Conservation (phyloP, 768 basidiomycete genomes). For the Amanita polypyramis region DNA sequence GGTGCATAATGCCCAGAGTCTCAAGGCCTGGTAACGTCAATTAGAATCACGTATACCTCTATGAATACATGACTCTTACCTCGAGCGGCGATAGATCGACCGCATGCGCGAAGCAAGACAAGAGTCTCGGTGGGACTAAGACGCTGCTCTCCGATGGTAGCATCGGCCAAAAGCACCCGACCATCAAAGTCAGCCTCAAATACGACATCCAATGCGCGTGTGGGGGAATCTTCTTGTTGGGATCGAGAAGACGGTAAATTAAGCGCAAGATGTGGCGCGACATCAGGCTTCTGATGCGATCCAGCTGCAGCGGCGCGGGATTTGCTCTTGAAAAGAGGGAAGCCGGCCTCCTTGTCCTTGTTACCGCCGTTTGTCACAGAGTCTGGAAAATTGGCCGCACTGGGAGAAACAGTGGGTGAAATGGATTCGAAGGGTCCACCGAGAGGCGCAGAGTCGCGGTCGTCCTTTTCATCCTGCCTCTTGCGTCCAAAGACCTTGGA, state of each 20-base stretch:
- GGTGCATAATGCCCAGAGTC: conserved; percentile 76
- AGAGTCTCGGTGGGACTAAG: conserved; percentile 56
- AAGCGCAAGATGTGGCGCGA: conserved; percentile 50
- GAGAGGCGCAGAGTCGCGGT: conserved; percentile 36
- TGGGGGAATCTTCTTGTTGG: conserved; percentile 31
- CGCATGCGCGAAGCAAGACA: conserved; percentile 54
- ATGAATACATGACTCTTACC: conserved; percentile 31
- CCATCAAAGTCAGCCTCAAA: conserved; percentile 51
- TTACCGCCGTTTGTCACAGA: conserved; percentile 18
- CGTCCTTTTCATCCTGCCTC: conserved; percentile 46
- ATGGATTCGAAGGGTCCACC: conserved; percentile 72
- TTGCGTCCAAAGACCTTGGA: conserved; percentile 73
- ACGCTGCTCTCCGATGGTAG: conserved; percentile 43
- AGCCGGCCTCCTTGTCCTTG: conserved; percentile 32
- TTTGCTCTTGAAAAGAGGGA: conserved; percentile 41
- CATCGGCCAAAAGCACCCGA: conserved; percentile 36
- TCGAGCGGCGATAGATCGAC: conserved; percentile 51
- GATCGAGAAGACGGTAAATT: conserved; percentile 36
- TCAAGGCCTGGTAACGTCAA: conserved; percentile 49
- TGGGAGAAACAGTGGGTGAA: conserved; percentile 36
- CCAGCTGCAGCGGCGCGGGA: conserved; percentile 27
- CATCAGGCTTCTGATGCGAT: conserved; percentile 23
- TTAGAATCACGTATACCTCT: conserved; percentile 4
- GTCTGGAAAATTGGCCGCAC: conserved; percentile 28
- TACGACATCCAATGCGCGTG: conserved; percentile 41